Base-by-base conservation (phyloP, 176 grass and related monocot genomes). In the Ensete glaucum region DNA sequence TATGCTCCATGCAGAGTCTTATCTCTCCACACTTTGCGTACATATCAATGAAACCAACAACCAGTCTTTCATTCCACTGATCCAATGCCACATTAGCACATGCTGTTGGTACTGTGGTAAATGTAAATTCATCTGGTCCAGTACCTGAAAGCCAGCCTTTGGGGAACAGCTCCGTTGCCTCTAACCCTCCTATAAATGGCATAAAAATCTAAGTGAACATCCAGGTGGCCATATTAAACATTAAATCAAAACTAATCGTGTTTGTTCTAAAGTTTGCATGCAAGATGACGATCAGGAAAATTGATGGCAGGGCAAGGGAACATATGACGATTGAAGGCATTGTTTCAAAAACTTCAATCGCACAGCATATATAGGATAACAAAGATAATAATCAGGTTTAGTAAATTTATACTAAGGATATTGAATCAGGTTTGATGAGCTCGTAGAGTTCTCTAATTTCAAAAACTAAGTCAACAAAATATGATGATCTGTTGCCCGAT, bases 11-110 rank as follows among this genome's bases (percentile, higher is more conserved):
- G 67, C 67, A 48, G 67, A 69, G 17, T 51, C 67, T 34, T 50
- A 69, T 50, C 67, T 50, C 67, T 69, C 67, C 67, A 50, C 67
- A 69, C 34, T 69, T 69, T 9, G 67, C 67, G 51, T 69, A 69
- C 67, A 69, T 69, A n/a, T 69, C 67, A 69, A 69, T 69, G 27
- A 69, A 34, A 69, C 67, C 67, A 69, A 34, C 67, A 69, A 69
- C 17, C 67, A 69, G 50, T 69, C 67, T 69, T 2, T 69, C 67
- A 51, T 69, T 69, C 67, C 34, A 25, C 8, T 51, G 67, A 69
- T 69, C 67, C 67, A 69, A 51, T 43, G 67, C 67, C 16, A 69
- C 67, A 69, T 69, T 69, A 69, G 34, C 67, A 69, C 67, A 69
- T 25, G 67, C 67, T 50, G 67, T 17, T 49, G 50, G 67, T 49